Evolutionary conservation across 768 basidiomycete genomes (phyloP), one percentile per base, ranked within the genome.

Genomic region (Pulveroboletus sp.): DNA sequence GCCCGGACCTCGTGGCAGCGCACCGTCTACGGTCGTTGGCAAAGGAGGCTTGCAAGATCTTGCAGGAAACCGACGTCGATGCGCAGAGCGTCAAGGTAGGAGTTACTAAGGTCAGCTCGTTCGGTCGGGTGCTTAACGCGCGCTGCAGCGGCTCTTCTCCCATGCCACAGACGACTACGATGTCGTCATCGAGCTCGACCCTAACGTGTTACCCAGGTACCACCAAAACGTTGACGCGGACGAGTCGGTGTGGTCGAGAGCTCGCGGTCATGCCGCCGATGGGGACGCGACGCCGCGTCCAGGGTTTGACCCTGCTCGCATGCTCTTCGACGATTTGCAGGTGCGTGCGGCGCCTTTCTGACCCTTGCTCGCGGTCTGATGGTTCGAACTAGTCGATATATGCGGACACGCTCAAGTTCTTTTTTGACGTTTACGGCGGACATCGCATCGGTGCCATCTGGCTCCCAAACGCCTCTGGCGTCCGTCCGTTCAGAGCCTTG

Each of bases 161-260:
- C 91, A 95, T 57, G 89, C 93, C 0, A 79, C 81, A 3, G 73
- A 81, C 3, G 88, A 93, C 59, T 99, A 96, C 61, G 86, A 96
- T 58, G 78, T 97, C 57, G 56, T 96, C 8, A 73, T 98, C 29
- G 78, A 87, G 50, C 77, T 98, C 19, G 76, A 93, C 36, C 74
- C 83, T 0, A 43, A 72, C 13, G 67, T 76, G 3, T 68, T 92
- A 2, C 81, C 91, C 2, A 81, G 90, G 19, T 89, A 92, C 63
- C 69, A 77, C 52, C 90, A 97, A 62, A 82, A 84, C 39, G 60
- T 93, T 14, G 56, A 73, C 5, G 76, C 77, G 1, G 76, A 86
- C 54, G 50, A 71, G 2, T 65, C 67, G 2, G 62, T 77, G 1
- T 78, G 85, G 65, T 64, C 71, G 54, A 53, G 73, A 65, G 51